Conservation (phyloP, 805 yeast species). For the Metschnikowia gruessii region DNA sequence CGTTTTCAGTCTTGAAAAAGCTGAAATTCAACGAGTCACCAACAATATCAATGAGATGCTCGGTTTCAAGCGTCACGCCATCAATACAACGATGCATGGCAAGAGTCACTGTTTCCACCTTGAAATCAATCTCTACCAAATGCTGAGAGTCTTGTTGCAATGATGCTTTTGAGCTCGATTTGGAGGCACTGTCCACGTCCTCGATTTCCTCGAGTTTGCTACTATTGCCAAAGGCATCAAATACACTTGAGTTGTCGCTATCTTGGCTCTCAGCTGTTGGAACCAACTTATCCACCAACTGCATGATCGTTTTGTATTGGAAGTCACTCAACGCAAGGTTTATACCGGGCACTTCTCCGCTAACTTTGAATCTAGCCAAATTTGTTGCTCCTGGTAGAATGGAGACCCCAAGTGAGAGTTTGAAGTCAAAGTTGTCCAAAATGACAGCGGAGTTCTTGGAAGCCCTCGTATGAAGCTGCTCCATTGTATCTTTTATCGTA, state of each 20-base stretch:
- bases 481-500: slow-evolving; percentile 71
- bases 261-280: slow-evolving; percentile 46
- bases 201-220: slow-evolving; percentile 21
- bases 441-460: slow-evolving; percentile 54
- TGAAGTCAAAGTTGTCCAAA: slow-evolving; percentile 72
- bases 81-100: slow-evolving; percentile 67
- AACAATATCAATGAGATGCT: slow-evolving; percentile 66
- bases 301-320: slow-evolving; percentile 87
- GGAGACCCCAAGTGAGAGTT: slow-evolving; percentile 73
- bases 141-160: slow-evolving; percentile 46
- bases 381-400: slow-evolving; percentile 78
- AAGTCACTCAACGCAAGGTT: slow-evolving; percentile 76
- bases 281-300: slow-evolving; percentile 62
- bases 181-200: slow-evolving; percentile 14
- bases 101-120: slow-evolving; percentile 59
- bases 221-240: slow-evolving; percentile 31
- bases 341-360: slow-evolving; percentile 75
- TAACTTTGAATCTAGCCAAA: slow-evolving; percentile 66
- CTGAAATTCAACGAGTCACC: slow-evolving; percentile 62
- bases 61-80: slow-evolving; percentile 56
- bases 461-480: slow-evolving; percentile 53
- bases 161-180: not conserved
- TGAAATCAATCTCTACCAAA: slow-evolving; percentile 67
- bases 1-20: slow-evolving; percentile 57
- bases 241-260: slow-evolving; percentile 32